Base-by-base conservation (phyloP, 495 filamentous ascomycete species). In the Podospora fimiseda region DNA sequence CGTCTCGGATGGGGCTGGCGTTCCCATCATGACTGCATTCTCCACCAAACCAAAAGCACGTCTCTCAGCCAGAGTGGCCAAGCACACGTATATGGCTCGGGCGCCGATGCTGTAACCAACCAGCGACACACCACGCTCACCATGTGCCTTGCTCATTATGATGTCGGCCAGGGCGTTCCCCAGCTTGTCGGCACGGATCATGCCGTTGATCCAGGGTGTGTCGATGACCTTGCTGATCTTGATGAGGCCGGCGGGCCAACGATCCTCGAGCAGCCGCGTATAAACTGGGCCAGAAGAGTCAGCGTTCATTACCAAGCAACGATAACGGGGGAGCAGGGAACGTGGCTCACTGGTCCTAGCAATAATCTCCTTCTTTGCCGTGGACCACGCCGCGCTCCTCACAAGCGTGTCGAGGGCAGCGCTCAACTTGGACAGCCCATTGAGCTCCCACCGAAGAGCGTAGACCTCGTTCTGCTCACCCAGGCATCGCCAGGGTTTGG, bases 41-140 rank as follows among this genome's bases (percentile, higher is more conserved):
- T 97, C 93, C 11, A 98, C 76, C 2, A 97, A 61, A 0, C 93
- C 93, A 66, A 95, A 95, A 0, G 85, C 89, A 53, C 80, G 76
- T 49, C 88, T 76, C 62, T 88, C 83, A 0, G 88, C 86, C 23
- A 98, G 76, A 14, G 60, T 76, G 67, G 83, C 81, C 2, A 97
- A 74, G 60, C 90, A 96, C 16, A 81, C 78, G 59, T 87, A 96
- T 40, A 96, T 90, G 22, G 91, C 80, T 16, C 92, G 82, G 9
- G 91, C 91, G 1, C 92, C 93, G n/a, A 97, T 71, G 16, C 88
- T 89, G 67, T 91, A 97, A 1, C 93, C 93, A 46, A 96, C 76
- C 6, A 98, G 70, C 16, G 85, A 93, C 2, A 96, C 86, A 0
- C 92, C 84, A 18, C 93, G 79, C 66, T 96, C 89, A 13, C 93